phyloP scores from a whole-genome alignment of 2,329 filamentous ascomycete species.

The Exophiala aquamarina region DNA sequence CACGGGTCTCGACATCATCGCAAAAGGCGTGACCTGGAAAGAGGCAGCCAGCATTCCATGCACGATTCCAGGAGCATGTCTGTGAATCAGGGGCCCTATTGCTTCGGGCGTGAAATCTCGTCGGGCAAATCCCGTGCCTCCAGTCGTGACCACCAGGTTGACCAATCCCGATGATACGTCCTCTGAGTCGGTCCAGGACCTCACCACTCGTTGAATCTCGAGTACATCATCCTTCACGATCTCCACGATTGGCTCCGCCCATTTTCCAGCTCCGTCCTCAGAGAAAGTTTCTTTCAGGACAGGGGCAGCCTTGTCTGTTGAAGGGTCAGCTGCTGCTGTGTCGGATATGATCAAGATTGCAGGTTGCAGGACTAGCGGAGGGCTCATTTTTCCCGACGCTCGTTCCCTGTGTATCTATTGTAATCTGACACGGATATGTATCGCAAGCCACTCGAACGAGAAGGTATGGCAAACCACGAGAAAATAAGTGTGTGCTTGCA shows the following conservation, averaged over 20 bases:
- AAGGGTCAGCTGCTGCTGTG: slow-evolving; percentile 76
- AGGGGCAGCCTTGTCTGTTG: slow-evolving; percentile 71
- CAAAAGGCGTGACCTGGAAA: slow-evolving; percentile 85
- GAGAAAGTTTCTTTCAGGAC: slow-evolving; percentile 69
- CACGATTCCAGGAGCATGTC: slow-evolving; percentile 83
- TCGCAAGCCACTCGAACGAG: no score
- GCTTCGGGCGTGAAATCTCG: slow-evolving; percentile 90
- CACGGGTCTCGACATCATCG: slow-evolving; percentile 92
- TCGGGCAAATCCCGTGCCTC: slow-evolving; percentile 87
- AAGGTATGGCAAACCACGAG: no score
- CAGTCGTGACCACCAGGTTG: slow-evolving; percentile 83
- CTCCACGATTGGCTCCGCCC: slow-evolving; percentile 66
- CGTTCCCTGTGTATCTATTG: no score
- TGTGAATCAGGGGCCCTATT: slow-evolving; percentile 74
- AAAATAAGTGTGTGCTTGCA: no score
- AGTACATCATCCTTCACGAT: slow-evolving; percentile 78
- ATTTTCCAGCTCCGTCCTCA: slow-evolving; percentile 65
- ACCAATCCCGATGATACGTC: slow-evolving; percentile 34
- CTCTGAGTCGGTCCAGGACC: slow-evolving; percentile 68
- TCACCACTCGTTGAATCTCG: slow-evolving; percentile 73
- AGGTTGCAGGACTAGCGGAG: slow-evolving; percentile 56
- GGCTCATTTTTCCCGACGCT: slow-evolving; percentile 12
- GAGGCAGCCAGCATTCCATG: slow-evolving; percentile 92
- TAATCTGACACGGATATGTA: no score
- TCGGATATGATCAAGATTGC: slow-evolving; percentile 88